Conservation (phyloP, 306 rosid species). For the Malus fusca region DNA sequence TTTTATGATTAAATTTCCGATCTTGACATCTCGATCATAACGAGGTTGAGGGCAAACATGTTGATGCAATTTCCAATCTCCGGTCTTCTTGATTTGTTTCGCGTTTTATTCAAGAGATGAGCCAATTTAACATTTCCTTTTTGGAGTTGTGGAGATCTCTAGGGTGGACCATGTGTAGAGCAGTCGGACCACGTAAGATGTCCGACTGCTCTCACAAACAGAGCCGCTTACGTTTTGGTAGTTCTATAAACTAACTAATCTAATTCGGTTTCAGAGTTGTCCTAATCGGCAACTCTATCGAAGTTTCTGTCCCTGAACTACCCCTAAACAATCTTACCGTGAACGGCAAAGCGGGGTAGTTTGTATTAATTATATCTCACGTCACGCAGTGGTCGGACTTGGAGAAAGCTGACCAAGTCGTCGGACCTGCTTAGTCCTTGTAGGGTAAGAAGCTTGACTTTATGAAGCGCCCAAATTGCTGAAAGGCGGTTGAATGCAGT, state of each 20-base stretch:
- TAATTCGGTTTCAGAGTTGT: too few relatives aligned
- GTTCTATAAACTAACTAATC: too few relatives aligned
- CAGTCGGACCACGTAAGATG: not conserved
- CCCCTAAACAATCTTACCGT: not conserved
- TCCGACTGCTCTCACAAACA: not conserved
- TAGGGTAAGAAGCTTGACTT: not conserved
- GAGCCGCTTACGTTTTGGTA: too few relatives aligned
- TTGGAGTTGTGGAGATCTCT: not conserved
- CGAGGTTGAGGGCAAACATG: not conserved
- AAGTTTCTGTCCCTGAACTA: not conserved
- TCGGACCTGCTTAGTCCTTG: not conserved
- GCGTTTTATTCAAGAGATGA: not conserved
- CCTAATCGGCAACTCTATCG: too few relatives aligned
- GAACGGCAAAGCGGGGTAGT: not conserved
- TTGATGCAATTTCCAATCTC: not conserved
- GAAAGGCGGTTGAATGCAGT: not conserved
- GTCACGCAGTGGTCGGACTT: too few relatives aligned
- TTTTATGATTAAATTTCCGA: not conserved
- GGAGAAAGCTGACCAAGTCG: not conserved
- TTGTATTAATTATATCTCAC: too few relatives aligned
- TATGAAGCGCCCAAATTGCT: not conserved
- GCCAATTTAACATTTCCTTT: not conserved
- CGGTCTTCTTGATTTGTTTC: not conserved
- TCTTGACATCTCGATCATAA: not conserved
- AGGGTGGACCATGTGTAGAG: not conserved